phyloP scores from a whole-genome alignment of 345 rosid species.

The Pistacia integerrima region DNA sequence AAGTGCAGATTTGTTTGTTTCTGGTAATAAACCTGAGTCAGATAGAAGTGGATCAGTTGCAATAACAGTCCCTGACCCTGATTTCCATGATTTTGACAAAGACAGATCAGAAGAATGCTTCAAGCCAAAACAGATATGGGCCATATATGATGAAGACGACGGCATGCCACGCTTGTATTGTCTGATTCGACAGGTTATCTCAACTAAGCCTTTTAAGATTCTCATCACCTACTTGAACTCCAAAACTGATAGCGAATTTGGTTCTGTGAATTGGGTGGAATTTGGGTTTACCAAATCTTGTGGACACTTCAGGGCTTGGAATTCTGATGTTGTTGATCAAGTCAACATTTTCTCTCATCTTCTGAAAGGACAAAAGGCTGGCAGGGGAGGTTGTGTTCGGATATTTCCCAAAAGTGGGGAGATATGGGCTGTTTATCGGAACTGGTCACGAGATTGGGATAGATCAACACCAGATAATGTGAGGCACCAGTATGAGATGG shows the following conservation, averaged over 20 bases:
- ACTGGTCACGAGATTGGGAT: slow-evolving; percentile 90
- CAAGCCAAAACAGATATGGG: slow-evolving; percentile 94
- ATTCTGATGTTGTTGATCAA: slow-evolving; percentile 78
- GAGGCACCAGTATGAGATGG: slow-evolving; percentile 96
- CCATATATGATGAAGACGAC: slow-evolving; percentile 93
- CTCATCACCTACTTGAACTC: slow-evolving; percentile 86
- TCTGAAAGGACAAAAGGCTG: slow-evolving; percentile 78
- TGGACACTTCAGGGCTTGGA: slow-evolving; percentile 90
- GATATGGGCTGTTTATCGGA: slow-evolving; percentile 90
- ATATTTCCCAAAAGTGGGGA: slow-evolving; percentile 90
- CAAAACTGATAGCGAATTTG: slow-evolving; percentile 89
- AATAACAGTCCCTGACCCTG: slow-evolving; percentile 87
- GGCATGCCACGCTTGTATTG: slow-evolving; percentile 98
- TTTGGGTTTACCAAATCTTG: slow-evolving; percentile 94
- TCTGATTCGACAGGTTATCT: slow-evolving; percentile 77
- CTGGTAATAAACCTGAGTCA: slow-evolving; percentile 38
- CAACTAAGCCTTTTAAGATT: slow-evolving; percentile 81
- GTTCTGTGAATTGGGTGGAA: slow-evolving; percentile 80
- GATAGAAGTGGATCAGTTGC: slow-evolving; percentile 50
- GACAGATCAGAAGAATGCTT: slow-evolving; percentile 93
- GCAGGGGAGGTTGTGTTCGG: slow-evolving; percentile 97
- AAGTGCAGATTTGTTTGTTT: slow-evolving; percentile 23
- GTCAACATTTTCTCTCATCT: slow-evolving; percentile 95
- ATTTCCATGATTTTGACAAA: slow-evolving; percentile 93
- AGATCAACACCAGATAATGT: slow-evolving; percentile 77